These are phyloP conservation scores for Pugionium cornutum DNA, from an alignment of 345 rosid genomes.

Conservation along the genomic window DNA sequence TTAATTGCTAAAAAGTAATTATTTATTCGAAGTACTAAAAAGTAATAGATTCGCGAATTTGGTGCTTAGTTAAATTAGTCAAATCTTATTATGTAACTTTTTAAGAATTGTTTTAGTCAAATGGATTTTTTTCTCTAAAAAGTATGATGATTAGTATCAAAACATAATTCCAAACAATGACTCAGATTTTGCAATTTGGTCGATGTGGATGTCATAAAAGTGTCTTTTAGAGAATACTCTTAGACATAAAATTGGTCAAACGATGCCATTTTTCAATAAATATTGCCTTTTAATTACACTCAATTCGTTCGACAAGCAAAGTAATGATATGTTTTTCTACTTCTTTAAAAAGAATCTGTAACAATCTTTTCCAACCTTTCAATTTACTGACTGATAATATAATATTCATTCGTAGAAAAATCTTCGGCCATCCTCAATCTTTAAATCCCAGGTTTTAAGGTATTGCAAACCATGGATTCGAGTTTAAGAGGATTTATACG, in stretches of 20 bases:
- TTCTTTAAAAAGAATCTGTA: neutral
- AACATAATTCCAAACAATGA: conserved; percentile 19
- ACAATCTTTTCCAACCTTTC: neutral
- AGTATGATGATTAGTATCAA: conserved; percentile 14
- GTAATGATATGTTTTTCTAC: neutral
- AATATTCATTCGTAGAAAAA: neutral
- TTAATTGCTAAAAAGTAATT: neutral
- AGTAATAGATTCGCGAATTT: conserved; percentile 5
- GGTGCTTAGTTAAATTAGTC: neutral
- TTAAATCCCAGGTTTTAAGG: neutral
- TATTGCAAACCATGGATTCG: neutral
- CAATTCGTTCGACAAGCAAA: neutral
- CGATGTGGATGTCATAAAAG: neutral
- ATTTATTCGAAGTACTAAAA: neutral
- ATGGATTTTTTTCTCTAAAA: neutral
- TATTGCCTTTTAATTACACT: neutral
- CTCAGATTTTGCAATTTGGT: conserved; percentile 23
- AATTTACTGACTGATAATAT: neutral
- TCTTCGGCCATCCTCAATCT: neutral
- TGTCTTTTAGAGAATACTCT: conserved; percentile 1
- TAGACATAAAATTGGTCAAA: conserved; percentile 14
- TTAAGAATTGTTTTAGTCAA: conserved; percentile 8
- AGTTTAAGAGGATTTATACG: too few species aligned
- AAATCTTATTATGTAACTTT: neutral
- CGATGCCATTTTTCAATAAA: conserved; percentile 16